Conservation (phyloP, 768 basidiomycete species). For the Atractiella rhizophila region DNA sequence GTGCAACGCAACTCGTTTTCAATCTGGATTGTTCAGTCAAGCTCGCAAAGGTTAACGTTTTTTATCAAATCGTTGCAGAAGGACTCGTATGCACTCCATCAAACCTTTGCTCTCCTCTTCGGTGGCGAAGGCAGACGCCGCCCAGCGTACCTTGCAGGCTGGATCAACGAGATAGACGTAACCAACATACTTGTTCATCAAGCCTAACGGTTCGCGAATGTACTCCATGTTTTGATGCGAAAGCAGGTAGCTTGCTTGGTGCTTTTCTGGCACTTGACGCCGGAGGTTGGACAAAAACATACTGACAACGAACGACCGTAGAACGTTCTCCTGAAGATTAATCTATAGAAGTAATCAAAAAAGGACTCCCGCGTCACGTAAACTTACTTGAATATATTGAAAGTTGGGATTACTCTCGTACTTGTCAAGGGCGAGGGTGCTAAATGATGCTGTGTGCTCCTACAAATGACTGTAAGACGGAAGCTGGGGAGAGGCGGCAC, state of each 20-base stretch:
- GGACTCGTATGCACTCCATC: conserved; percentile 1
- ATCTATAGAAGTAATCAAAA: conserved; percentile 25
- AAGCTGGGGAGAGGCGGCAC: conserved; percentile 7
- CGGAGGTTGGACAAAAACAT: conserved; percentile 57
- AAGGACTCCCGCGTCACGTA: not conserved
- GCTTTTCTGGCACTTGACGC: conserved; percentile 33
- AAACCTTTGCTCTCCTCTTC: conserved; percentile 5
- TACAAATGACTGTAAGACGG: not conserved
- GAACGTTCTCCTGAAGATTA: conserved; percentile 78
- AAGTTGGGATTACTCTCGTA: conserved; percentile 30
- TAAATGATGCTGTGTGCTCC: conserved; percentile 31
- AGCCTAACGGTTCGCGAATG: conserved; percentile 54
- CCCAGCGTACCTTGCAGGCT: conserved; percentile 68
- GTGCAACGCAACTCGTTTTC: not conserved
- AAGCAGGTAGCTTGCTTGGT: conserved; percentile 49
- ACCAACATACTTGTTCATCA: conserved; percentile 70
- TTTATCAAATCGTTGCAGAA: conserved; percentile 1
- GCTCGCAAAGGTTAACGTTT: too few species aligned
- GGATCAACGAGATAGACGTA: conserved; percentile 79
- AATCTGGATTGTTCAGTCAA: too few species aligned
- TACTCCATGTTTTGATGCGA: conserved; percentile 68
- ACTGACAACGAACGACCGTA: conserved; percentile 71
- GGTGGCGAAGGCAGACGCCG: conserved; percentile 54
- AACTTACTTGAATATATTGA: conserved; percentile 35
- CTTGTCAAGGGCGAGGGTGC: conserved; percentile 17